Evolutionary conservation across 257 asterid species (phyloP), one percentile per base, ranked within the genome.

Genomic region (Nicotiana knightiana): DNA sequence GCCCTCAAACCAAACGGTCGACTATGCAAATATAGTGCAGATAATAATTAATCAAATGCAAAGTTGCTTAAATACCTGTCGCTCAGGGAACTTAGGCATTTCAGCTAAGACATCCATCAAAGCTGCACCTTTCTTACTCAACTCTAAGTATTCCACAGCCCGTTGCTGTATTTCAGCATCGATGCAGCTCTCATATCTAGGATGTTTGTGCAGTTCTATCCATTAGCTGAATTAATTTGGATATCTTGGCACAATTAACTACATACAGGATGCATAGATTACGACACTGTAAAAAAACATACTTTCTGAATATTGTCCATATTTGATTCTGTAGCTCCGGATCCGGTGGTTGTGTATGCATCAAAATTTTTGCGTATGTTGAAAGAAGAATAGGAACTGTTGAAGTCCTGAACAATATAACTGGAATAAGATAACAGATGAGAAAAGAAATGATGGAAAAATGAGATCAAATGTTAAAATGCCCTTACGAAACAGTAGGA

Each of bases 121-220:
- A 80, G 93, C 90, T 73, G 94, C 95, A 77, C 98, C 98, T 91
- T 93, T 95, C 90, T 87, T 87, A 89, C 98, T 92, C 90, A 95
- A 77, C 83, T 93, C 93, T 85, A 87, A 90, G 90, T 95, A 95
- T 86, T 95, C 98, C 78, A 95, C 92, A 84, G 98, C 98, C 3
- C 98, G 93, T 88, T 95, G 98, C 86, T 95, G 98, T 81, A 93
- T 90, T 89, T 95, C 98, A 86, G 92, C 96, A 90, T 95, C 98
- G 67, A 95, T 95, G 83, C 95, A 95, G 80, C 97, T 91, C 88
- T 91, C 98, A 80, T 95, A 95, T 89, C 98, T 95, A 75, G 85
- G 85, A 79, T 84, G 79, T 18, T 78, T 18, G 85, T 26, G 51
- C 63, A 75, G 61, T 13, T 84, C 28, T 26, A 67, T 28, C 68